Conservation (phyloP, 208 protist species). For the Leishmania guyanensis region DNA sequence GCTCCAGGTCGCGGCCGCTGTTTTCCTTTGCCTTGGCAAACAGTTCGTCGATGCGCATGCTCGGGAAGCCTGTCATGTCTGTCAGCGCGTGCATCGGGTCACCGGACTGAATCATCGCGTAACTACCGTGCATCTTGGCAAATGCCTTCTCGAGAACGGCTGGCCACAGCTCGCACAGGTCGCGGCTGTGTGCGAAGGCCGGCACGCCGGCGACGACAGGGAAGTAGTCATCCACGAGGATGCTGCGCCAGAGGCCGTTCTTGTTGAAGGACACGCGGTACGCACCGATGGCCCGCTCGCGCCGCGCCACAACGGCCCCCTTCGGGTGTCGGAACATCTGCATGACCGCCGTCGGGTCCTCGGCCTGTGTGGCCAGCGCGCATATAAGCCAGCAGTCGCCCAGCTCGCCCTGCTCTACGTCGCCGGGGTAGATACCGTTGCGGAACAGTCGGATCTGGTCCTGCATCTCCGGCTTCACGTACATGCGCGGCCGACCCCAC, state of each 20-base stretch:
- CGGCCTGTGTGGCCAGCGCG: constrained; percentile 65
- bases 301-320: constrained; percentile 39
- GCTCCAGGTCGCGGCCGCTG: constrained; percentile 37
- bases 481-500: constrained; percentile 78
- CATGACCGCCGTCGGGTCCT: constrained; percentile 55
- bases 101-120: constrained; percentile 81
- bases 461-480: constrained; percentile 52
- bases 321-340: constrained; percentile 75
- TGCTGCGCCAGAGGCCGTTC: constrained; percentile 84
- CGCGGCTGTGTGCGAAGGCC: constrained; percentile 61
- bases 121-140: constrained; percentile 88
- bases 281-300: constrained; percentile 68
- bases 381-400: constrained; percentile 89
- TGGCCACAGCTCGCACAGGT: constrained; percentile 87
- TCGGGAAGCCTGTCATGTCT: constrained; percentile 80
- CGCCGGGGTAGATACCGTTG: constrained; percentile 55
- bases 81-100: constrained; percentile 87
- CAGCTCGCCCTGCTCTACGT: constrained; percentile 75
- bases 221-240: constrained; percentile 90
- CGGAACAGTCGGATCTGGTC: constrained; percentile 85
- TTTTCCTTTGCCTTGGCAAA: constrained; percentile 46
- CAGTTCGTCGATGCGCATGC: constrained; percentile 73
- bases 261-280: constrained; percentile 92
- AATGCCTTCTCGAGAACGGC: constrained; percentile 91
- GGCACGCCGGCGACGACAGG: constrained; percentile 56